These are phyloP conservation scores for Lophiotrema nucula DNA, from an alignment of 495 filamentous ascomycete species.

Conservation along the genomic window DNA sequence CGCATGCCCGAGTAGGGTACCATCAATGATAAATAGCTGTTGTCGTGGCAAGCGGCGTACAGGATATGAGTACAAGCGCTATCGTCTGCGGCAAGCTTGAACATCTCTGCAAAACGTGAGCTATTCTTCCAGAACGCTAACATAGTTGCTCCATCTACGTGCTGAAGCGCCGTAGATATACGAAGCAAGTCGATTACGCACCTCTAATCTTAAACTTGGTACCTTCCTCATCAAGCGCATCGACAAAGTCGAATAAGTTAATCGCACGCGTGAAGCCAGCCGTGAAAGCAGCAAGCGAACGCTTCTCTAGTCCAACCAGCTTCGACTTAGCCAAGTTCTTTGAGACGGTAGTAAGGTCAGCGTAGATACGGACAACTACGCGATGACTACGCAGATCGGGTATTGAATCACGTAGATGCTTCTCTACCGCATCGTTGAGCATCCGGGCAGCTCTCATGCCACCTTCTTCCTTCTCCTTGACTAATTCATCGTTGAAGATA, in stretches of 20 bases:
- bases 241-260: conserved; percentile 60
- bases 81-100: conserved; percentile 58
- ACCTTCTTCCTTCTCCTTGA: conserved; percentile 54
- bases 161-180: too few relatives aligned
- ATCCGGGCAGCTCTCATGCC: conserved; percentile 56
- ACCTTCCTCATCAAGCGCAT: conserved; percentile 59
- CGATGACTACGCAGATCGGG: conserved; percentile 43
- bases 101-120: conserved; percentile 46
- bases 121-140: conserved; percentile 33
- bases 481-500: conserved; percentile 57
- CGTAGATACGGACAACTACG: conserved; percentile 62
- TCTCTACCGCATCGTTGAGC: conserved; percentile 52
- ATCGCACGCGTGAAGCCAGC: conserved; percentile 60
- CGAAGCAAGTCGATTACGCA: too few relatives aligned
- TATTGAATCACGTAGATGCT: conserved; percentile 47
- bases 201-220: conserved; percentile 59
- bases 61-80: conserved; percentile 66
- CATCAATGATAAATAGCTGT: conserved; percentile 56
- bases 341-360: conserved; percentile 57
- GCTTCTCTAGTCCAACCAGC: conserved; percentile 51
- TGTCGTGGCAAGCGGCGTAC: conserved; percentile 64
- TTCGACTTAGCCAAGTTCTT: conserved; percentile 50
- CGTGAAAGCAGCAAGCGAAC: conserved; percentile 51
- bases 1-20: conserved; percentile 45
- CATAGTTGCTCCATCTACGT: background rate